phyloP scores from a whole-genome alignment of 805 yeast species.

The Peterozyma toletana region DNA sequence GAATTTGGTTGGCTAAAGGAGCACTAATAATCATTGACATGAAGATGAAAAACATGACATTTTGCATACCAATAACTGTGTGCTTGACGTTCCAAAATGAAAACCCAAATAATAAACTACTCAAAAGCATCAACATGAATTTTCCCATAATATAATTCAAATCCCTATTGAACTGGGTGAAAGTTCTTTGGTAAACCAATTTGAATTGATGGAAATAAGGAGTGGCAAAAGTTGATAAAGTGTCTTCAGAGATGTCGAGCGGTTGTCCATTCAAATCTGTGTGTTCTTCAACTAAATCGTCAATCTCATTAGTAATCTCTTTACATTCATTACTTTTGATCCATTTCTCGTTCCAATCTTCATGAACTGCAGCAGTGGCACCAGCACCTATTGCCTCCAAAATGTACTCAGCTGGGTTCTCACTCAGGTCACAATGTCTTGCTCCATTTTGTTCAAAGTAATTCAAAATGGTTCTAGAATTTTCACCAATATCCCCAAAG shows the following conservation, averaged over 20 bases:
- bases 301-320: constrained; percentile 21
- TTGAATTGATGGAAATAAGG: constrained; percentile 31
- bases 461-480: constrained; percentile 22
- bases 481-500: constrained; percentile 30
- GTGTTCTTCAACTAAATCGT: constrained; percentile 13
- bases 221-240: constrained; percentile 30
- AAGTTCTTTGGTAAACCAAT: constrained; percentile 29
- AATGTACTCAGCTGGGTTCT: constrained; percentile 38
- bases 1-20: constrained; percentile 56
- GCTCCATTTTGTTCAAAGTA: constrained; percentile 32
- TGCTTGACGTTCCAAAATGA: constrained; percentile 53
- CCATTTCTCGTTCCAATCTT: constrained; percentile 27
- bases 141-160: constrained; percentile 42
- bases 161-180: constrained; percentile 38
- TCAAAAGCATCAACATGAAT: constrained; percentile 31
- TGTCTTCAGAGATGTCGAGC: constrained; percentile 6
- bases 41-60: constrained; percentile 53
- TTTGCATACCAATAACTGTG: constrained; percentile 46
- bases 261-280: constrained; percentile 8
- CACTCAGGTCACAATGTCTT: constrained; percentile 28
- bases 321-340: constrained; percentile 15
- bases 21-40: constrained; percentile 48
- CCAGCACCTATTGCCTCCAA: constrained; percentile 39
- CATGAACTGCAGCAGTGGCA: constrained; percentile 31
- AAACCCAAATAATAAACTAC: constrained; percentile 45